A percentile compares a stretch with the other conserved stretches of the same genome.
phyloP scores from a whole-genome alignment of 2,329 filamentous ascomycete genomes.

The Fusarium lyarnte region DNA sequence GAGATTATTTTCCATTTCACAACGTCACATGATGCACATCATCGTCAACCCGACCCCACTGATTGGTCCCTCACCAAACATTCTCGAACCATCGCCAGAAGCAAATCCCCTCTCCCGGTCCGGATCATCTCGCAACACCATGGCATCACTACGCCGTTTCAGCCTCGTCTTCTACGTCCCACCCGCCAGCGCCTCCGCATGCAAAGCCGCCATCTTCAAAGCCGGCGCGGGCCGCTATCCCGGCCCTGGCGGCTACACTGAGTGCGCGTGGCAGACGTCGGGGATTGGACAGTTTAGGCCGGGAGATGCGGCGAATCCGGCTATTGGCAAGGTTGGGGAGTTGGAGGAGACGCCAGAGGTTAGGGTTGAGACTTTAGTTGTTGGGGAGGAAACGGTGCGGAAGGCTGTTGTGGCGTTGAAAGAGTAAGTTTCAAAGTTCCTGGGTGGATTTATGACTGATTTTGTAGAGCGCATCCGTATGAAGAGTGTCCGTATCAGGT shows the following conservation, averaged over 20 bases:
- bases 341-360: conserved; percentile 70
- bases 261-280: conserved; percentile 60
- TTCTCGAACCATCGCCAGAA: conserved; percentile 15
- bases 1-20: neutral
- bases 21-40: conserved; percentile 22
- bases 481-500: conserved; percentile 42
- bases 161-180: conserved; percentile 64
- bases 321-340: conserved; percentile 66
- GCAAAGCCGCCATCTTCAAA: conserved; percentile 66
- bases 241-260: conserved; percentile 62
- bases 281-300: conserved; percentile 75
- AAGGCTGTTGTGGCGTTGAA: conserved; percentile 72
- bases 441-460: neutral
- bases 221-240: conserved; percentile 66
- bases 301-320: conserved; percentile 67
- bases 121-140: neutral
- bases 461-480: conserved; percentile 44
- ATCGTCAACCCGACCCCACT: neutral
- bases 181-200: conserved; percentile 53
- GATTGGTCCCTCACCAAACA: neutral
- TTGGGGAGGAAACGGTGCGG: conserved; percentile 65
- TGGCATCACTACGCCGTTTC: conserved; percentile 40
- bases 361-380: conserved; percentile 70
- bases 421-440: conserved; percentile 54
- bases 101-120: conserved; percentile 3